These are phyloP conservation scores for Xylaria cubensis DNA, from an alignment of 495 filamentous ascomycete genomes.

Conservation along the genomic window DNA sequence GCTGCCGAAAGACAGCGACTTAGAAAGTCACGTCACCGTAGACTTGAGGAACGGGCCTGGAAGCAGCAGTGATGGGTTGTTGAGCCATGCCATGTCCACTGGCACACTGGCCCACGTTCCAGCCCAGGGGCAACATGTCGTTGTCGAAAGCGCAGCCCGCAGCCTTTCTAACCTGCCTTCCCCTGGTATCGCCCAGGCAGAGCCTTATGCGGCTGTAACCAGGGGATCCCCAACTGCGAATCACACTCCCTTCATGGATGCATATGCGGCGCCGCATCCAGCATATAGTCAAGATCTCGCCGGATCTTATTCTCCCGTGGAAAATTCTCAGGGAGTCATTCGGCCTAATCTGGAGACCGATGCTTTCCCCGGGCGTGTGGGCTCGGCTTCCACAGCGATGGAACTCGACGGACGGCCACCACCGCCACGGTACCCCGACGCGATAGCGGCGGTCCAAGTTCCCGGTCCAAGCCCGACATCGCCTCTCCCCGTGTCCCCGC, in stretches of 20 bases:
- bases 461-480: conserved; percentile 14
- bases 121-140: neutral
- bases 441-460: neutral
- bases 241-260: neutral
- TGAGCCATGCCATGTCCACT: neutral
- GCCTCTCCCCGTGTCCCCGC: conserved; percentile 23
- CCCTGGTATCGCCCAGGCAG: neutral
- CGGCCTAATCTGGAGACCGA: neutral
- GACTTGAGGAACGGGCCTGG: neutral
- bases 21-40: conserved; percentile 30
- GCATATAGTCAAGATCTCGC: neutral
- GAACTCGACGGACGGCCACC: conserved; percentile 10
- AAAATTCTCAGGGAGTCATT: neutral
- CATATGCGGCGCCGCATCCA: neutral
- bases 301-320: neutral
- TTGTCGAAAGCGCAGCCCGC: neutral
- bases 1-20: conserved; percentile 24
- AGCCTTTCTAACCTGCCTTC: neutral
- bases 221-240: neutral
- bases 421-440: conserved; percentile 22
- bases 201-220: neutral
- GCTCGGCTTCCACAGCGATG: neutral
- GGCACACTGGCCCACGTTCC: neutral
- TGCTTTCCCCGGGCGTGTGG: neutral
- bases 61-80: conserved; percentile 9